Evolutionary conservation across 2,329 filamentous ascomycete genomes (phyloP), one percentile per base, ranked within the genome.

Genomic region (Thelonectria rubi): DNA sequence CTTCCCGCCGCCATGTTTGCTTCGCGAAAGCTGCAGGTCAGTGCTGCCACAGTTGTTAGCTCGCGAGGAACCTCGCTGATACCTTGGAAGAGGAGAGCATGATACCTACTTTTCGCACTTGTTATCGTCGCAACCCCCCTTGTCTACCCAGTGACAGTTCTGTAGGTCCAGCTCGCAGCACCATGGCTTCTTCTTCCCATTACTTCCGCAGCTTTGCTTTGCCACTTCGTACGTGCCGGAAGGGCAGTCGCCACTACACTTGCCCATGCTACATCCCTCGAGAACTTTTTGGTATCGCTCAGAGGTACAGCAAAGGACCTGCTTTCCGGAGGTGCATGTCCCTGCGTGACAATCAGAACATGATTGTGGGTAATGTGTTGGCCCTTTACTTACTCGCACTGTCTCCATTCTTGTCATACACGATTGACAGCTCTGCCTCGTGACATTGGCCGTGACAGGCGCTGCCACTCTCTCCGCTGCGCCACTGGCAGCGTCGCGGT

Each of bases 111-210:
- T 48, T 7, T 24, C 24, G n/a, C 46, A 48, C 12, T 48, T 48
- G 46, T 48, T 48, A 12, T 48, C 20, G n/a, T 48, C 46, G 10
- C 46, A 48, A 18, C 26, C 32, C 5, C 46, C 46, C 26, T 48
- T 24, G 24, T 24, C 46, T 5, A 48, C 46, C 46, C 46, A 34
- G 12, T 48, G 46, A 11, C 24, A 48, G 15, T 48, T 47, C 26
- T 48, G 12, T 11, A 48, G 46, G 14, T 48, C 21, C n/a, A 9
- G 11, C n/a, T 48, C 18, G 24, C 46, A 48, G 21, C 46, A 48
- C 46, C 46, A 48, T 2, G 46, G 46, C 14, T 18, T 8, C 15
- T 24, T 34, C 9, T 48, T n/a, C 10, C 14, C 24, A 15, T 21
- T 48, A n/a, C 9, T 9, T 3, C 11, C 11, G 11, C 15, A n/a